Evolutionary conservation across 805 yeast species (phyloP), one percentile per base, ranked within the genome.

Genomic region (Teunomyces aglyptinius): DNA sequence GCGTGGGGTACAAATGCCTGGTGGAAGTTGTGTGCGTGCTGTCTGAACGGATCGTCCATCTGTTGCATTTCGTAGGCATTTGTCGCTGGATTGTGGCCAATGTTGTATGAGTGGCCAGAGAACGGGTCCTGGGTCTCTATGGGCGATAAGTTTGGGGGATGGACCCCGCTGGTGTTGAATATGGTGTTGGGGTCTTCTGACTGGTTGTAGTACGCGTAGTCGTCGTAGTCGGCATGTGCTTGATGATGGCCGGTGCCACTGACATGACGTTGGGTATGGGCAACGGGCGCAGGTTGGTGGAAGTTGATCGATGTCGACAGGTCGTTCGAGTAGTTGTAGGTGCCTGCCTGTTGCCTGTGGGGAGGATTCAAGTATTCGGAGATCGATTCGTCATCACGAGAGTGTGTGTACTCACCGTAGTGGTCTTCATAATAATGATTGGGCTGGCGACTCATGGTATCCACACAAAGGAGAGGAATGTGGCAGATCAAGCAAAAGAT

Each of bases 1-100:
- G 64, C 70, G 53, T 71, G 67, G 12, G 76, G 75, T 11, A 70
- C 76, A 50, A 72, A 72, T n/a, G 76, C 68, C 54, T 60, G 63
- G 39, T 36, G 28, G 27, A 36, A 36, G 16, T 20, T 36, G 45
- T 58, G 56, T 51, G 55, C 19, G 28, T 36, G 39, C 8, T 36
- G 39, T 3, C 39, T 20, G 39, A 20, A 36, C 18, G 39, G 39
- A 36, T 36, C 39, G 24, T 36, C 39, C 39, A 36, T 19, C 16
- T 36, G 39, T 3, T 36, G 39, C 39, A 36, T 41, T 40, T 55
- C 61, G 42, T 54, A 56, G 49, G 57, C 48, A 41, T 46, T 46
- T 5, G 47, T 41, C 18, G 32, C 38, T 31, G 50, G 41, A n/a
- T 44, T 43, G 39, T 47, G 29, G 48, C 44, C 41, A 44, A 46